These are phyloP conservation scores for Trichophyton simii DNA, from an alignment of 2,329 filamentous ascomycete species.

Conservation along the genomic window DNA sequence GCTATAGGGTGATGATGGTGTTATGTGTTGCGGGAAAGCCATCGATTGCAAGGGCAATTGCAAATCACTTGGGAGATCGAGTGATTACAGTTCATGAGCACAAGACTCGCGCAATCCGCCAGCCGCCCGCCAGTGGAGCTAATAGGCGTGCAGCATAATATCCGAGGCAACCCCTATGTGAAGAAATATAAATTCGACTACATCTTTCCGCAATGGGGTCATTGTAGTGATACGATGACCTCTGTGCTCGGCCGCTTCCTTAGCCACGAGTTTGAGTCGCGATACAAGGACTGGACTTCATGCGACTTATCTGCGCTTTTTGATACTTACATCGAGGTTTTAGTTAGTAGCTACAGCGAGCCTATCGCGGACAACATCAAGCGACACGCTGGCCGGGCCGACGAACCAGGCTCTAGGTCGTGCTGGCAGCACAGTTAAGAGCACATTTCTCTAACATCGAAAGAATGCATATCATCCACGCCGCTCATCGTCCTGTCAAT, in stretches of 20 bases:
- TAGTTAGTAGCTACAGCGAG: background rate
- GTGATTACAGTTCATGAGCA: slow-evolving; percentile 2
- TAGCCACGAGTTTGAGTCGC: slow-evolving; percentile 3
- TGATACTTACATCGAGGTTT: slow-evolving; percentile 5
- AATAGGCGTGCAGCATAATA: slow-evolving; percentile 4
- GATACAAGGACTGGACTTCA: slow-evolving; percentile 5
- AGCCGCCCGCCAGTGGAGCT: background rate
- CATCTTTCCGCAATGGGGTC: slow-evolving; percentile 2
- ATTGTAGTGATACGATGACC: slow-evolving; percentile 4
- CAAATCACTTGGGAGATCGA: slow-evolving; percentile 5
- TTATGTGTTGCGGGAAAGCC: slow-evolving; percentile 4
- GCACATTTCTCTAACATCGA: slow-evolving; percentile 4
- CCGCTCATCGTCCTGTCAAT: slow-evolving; percentile 5
- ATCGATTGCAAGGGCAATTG: slow-evolving; percentile 5
- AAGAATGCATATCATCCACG: slow-evolving; percentile 6
- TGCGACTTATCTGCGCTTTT: slow-evolving; percentile 5
- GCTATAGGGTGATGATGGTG: slow-evolving; percentile 3
- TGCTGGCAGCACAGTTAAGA: slow-evolving; percentile 6
- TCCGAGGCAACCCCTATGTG: slow-evolving; percentile 4
- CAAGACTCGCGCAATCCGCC: slow-evolving; percentile 1
- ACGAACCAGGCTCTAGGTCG: slow-evolving; percentile 6
- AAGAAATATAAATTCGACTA: slow-evolving; percentile 5
- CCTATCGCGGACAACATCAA: slow-evolving; percentile 5
- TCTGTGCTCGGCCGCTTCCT: slow-evolving; percentile 5
- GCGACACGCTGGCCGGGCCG: slow-evolving; percentile 4